A percentile compares a stretch with the other conserved stretches of the same genome.
phyloP scores from a whole-genome alignment of 768 basidiomycete genomes.

The Suillus subaureus region DNA sequence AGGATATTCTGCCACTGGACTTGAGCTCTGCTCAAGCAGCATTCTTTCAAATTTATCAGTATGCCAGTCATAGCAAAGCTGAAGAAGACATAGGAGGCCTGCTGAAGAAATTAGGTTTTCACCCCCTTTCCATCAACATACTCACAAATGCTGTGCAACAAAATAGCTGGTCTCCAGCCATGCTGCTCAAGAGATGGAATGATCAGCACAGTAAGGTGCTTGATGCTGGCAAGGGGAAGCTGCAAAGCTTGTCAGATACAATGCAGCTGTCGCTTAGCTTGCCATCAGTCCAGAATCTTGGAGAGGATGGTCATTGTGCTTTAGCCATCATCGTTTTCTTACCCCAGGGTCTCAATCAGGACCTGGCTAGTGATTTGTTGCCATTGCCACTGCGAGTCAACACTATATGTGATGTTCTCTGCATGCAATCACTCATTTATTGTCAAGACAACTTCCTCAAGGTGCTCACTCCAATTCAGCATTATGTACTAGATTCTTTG shows the following conservation, averaged over 20 bases:
- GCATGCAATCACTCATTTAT: neutral
- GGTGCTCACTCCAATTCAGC: neutral
- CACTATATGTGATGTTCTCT: neutral
- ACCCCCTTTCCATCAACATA: neutral
- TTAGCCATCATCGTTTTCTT: neutral
- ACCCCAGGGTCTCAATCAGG: constrained; percentile 6
- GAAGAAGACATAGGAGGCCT: constrained; percentile 1
- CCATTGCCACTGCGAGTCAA: neutral
- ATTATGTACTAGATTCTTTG: constrained; percentile 3
- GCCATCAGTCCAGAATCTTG: neutral
- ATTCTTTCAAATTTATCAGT: neutral
- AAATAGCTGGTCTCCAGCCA: constrained; percentile 1
- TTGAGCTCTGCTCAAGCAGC: neutral
- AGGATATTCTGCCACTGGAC: neutral
- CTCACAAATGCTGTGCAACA: constrained; percentile 2
- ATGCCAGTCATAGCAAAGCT: neutral
- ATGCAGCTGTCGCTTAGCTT: constrained; percentile 3
- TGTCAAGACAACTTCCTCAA: neutral
- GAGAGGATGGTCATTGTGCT: neutral
- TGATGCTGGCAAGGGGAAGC: neutral
- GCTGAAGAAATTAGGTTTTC: neutral
- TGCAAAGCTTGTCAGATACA: neutral
- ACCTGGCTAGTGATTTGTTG: neutral
- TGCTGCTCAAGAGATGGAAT: neutral
- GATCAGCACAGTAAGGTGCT: neutral